These are phyloP conservation scores for Monascus ruber DNA, from an alignment of 2,329 filamentous ascomycete genomes.

Conservation along the genomic window DNA sequence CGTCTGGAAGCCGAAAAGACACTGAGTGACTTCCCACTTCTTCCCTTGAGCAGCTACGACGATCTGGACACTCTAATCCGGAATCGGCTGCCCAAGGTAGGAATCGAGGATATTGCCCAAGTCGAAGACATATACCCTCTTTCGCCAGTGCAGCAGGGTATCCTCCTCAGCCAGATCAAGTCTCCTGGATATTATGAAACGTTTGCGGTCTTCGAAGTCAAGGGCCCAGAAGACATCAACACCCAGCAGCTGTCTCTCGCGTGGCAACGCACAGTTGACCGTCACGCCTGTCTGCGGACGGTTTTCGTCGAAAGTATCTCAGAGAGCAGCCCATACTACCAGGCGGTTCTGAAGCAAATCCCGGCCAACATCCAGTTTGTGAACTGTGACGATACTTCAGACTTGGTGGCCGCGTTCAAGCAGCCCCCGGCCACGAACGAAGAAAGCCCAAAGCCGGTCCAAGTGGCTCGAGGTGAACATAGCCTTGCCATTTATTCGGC, in stretches of 20 bases:
- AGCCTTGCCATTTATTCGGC: not conserved
- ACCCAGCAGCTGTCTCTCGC: constrained; percentile 21
- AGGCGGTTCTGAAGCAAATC: not conserved
- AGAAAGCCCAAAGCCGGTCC: no score
- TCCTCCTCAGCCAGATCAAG: constrained; percentile 25
- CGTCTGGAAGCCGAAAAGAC: not conserved
- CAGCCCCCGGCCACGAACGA: not conserved
- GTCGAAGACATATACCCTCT: constrained; percentile 29
- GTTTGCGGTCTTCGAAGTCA: constrained; percentile 11
- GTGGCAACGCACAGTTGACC: constrained; percentile 23
- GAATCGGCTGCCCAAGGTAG: no score
- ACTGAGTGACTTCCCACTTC: not conserved
- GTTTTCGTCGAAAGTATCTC: constrained; percentile 45
- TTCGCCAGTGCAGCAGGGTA: constrained; percentile 29
- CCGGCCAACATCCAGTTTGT: not conserved
- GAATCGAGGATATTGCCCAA: no score
- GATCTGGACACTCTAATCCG: not conserved
- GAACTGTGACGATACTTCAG: not conserved
- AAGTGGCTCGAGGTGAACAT: not conserved
- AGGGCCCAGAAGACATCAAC: constrained; percentile 13
- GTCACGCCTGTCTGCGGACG: constrained; percentile 55
- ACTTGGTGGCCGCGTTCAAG: no score
- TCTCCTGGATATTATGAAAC: constrained; percentile 24
- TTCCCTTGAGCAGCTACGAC: no score
- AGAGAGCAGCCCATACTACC: not conserved